phyloP scores from a whole-genome alignment of 139 green algal species.

The Closterium sp. region DNA sequence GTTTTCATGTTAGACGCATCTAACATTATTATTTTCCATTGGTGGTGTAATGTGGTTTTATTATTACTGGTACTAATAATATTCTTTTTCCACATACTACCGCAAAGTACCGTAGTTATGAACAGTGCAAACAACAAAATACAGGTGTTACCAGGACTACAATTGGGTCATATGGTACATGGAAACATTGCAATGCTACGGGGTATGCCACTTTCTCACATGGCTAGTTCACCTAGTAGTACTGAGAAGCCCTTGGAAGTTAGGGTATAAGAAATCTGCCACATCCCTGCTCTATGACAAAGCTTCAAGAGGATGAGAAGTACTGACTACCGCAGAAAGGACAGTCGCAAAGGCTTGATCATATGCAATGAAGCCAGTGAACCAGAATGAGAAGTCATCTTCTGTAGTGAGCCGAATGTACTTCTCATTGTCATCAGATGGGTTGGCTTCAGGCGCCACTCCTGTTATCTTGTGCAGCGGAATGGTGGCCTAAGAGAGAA shows the following conservation, averaged over 20 bases:
- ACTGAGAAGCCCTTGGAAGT: background rate
- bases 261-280: background rate
- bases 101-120: no score
- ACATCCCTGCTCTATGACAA: background rate
- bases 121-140: no score
- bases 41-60: no score
- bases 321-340: background rate
- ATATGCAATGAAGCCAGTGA: constrained; percentile 38
- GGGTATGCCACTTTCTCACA: background rate
- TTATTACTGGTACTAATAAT: no score
- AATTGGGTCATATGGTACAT: no score
- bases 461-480: constrained; percentile 8
- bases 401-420: constrained; percentile 36
- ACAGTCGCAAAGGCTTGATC: constrained; percentile 17
- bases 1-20: no score
- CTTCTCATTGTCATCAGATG: constrained; percentile 10
- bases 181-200: no score
- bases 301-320: background rate
- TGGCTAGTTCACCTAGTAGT: background rate
- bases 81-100: no score
- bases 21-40: no score
- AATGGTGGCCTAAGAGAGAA: constrained; percentile 8
- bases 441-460: constrained; percentile 16
- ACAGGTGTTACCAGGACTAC: no score
- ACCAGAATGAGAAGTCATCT: constrained; percentile 39